A percentile compares a stretch with the other conserved stretches of the same genome.
Conservation (phyloP, 2,329 filamentous ascomycete genomes). For the Ceratocystiopsis sp. region DNA sequence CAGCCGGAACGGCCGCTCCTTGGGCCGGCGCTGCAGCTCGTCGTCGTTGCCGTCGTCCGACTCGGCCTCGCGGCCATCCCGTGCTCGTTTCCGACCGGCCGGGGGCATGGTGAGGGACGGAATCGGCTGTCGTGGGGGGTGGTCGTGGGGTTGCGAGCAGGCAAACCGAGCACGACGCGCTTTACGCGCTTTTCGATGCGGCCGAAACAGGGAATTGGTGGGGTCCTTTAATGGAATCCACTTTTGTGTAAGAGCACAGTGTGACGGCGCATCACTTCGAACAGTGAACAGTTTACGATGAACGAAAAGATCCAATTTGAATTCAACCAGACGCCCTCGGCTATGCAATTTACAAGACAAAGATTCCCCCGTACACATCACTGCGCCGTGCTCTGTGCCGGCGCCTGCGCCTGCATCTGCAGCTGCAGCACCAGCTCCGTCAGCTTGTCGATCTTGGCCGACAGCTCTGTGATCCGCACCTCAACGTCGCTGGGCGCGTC, state of each 20-base stretch:
- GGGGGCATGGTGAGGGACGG: not conserved
- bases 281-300: no score
- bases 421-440: conserved; percentile 34
- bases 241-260: no score
- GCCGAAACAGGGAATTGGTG: no score
- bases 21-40: not conserved
- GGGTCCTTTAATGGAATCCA: no score
- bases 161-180: not conserved
- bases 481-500: conserved; percentile 11
- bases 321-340: no score
- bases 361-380: no score
- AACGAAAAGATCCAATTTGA: no score
- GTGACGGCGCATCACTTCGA: no score
- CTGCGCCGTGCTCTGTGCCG: no score
- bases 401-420: conserved; percentile 4
- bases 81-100: not conserved
- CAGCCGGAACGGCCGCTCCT: conserved; percentile 6
- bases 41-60: not conserved
- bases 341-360: no score
- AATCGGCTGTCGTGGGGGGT: not conserved
- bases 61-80: not conserved
- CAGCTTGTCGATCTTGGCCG: conserved; percentile 40
- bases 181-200: not conserved
- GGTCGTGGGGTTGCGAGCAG: not conserved
- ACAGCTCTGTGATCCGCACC: conserved; percentile 35